Evolutionary conservation across 176 grass and related monocot species (phyloP).

Genomic region (Hordeum marinum): DNA sequence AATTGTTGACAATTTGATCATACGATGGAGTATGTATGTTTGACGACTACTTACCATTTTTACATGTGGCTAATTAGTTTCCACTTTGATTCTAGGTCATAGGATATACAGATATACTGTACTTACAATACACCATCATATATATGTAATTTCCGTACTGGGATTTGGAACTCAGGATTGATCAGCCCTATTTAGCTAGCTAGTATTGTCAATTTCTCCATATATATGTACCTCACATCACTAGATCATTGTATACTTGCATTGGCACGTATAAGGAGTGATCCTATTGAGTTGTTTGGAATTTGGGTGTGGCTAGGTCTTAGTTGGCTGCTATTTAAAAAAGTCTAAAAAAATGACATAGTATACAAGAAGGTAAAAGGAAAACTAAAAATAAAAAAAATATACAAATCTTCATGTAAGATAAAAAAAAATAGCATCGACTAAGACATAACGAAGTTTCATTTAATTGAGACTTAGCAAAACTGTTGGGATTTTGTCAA

Average conservation of each 20-base stretch:
- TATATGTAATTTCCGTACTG: background rate
- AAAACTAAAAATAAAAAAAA: too few species aligned
- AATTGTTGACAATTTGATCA: conserved; percentile 23
- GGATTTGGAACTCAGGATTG: background rate
- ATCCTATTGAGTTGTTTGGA: background rate
- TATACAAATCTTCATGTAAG: too few species aligned
- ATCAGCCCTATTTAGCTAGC: background rate
- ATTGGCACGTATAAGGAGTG: background rate
- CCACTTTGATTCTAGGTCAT: background rate
- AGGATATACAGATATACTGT: background rate
- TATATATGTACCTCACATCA: background rate
- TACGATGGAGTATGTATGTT: background rate
- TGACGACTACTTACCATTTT: background rate
- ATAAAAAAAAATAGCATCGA: too few species aligned
- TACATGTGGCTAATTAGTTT: background rate
- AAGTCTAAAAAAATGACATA: too few species aligned
- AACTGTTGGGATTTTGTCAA: background rate
- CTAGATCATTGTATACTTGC: background rate
- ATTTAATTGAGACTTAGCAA: too few species aligned
- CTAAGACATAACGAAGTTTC: too few species aligned
- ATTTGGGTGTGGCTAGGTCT: too few species aligned
- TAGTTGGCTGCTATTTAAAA: too few species aligned
- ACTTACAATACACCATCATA: background rate
- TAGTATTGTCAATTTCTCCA: background rate
- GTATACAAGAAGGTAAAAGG: too few species aligned